phyloP scores from a whole-genome alignment of 164 flowering plant species.

The Berberis vulgaris region DNA sequence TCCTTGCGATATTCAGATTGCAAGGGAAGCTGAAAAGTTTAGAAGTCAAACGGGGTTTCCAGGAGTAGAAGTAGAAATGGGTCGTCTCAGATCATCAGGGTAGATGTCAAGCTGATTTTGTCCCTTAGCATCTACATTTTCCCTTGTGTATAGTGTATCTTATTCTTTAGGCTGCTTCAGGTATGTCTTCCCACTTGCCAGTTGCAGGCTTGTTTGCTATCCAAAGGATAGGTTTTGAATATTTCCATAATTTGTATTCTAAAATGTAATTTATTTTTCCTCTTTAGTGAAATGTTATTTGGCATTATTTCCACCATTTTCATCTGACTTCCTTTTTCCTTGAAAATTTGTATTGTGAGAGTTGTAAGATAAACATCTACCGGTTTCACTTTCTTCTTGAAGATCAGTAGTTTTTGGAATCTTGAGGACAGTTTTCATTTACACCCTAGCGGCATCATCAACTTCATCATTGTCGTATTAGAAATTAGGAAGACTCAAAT shows the following conservation, averaged over 20 bases:
- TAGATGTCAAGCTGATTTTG: slow-evolving; percentile 14
- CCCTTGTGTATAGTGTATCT: slow-evolving; percentile 1
- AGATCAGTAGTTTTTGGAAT: too few relatives aligned
- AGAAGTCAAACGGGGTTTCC: slow-evolving; percentile 22
- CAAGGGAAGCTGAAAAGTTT: slow-evolving; percentile 75
- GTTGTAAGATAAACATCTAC: too few relatives aligned
- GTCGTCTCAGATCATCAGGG: slow-evolving; percentile 21
- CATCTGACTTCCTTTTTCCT: too few relatives aligned
- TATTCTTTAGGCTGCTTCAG: slow-evolving; percentile 26
- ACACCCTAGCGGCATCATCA: too few relatives aligned
- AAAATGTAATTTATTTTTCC: too few relatives aligned
- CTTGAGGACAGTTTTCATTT: too few relatives aligned
- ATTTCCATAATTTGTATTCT: neutral
- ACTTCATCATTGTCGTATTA: too few relatives aligned
- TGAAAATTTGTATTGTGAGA: too few relatives aligned
- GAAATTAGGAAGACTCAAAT: too few relatives aligned
- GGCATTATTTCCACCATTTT: too few relatives aligned
- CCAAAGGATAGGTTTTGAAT: slow-evolving; percentile 29
- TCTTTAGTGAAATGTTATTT: too few relatives aligned
- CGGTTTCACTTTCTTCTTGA: too few relatives aligned
- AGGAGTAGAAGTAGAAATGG: slow-evolving; percentile 51
- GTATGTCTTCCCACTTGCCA: slow-evolving; percentile 2
- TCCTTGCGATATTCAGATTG: slow-evolving; percentile 71
- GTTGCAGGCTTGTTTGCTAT: slow-evolving; percentile 18
- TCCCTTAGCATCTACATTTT: neutral